A percentile compares a stretch with the other conserved stretches of the same genome.
Conservation (phyloP, 495 filamentous ascomycete species). For the Evernia prunastri region DNA sequence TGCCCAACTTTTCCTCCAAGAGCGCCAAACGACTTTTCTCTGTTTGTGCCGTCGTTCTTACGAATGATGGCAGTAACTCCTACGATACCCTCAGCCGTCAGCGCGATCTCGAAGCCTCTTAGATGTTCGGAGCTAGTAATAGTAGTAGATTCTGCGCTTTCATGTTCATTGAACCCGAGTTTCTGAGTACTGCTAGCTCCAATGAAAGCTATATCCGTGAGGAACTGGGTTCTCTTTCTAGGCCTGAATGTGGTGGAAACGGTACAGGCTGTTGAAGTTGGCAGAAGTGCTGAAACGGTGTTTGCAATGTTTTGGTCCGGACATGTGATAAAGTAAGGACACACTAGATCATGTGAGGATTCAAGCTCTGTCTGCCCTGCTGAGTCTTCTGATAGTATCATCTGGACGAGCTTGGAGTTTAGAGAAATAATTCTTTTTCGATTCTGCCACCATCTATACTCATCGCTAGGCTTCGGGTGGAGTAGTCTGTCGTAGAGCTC, state of each 20-base stretch:
- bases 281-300: not conserved
- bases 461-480: not conserved
- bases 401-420: not conserved
- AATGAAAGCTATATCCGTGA: not conserved
- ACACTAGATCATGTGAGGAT: not conserved
- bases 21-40: slow-evolving; percentile 1
- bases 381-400: not conserved
- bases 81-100: not conserved
- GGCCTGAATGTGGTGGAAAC: not conserved
- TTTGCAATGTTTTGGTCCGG: not conserved
- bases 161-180: not conserved
- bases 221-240: not conserved
- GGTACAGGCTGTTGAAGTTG: not conserved
- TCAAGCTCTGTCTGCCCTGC: not conserved
- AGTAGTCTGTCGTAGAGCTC: slow-evolving; percentile 1
- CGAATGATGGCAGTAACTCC: not conserved
- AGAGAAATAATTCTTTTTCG: slow-evolving; percentile 1
- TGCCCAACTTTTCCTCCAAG: slow-evolving; percentile 1
- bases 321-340: not conserved
- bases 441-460: slow-evolving; percentile 3
- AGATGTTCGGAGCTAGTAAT: not conserved
- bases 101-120: not conserved
- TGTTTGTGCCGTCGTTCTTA: not conserved
- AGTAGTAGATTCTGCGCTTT: not conserved
- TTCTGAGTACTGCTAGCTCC: not conserved